Conservation (phyloP, 257 asterid genomes). For the Anisodus tanguticus region DNA sequence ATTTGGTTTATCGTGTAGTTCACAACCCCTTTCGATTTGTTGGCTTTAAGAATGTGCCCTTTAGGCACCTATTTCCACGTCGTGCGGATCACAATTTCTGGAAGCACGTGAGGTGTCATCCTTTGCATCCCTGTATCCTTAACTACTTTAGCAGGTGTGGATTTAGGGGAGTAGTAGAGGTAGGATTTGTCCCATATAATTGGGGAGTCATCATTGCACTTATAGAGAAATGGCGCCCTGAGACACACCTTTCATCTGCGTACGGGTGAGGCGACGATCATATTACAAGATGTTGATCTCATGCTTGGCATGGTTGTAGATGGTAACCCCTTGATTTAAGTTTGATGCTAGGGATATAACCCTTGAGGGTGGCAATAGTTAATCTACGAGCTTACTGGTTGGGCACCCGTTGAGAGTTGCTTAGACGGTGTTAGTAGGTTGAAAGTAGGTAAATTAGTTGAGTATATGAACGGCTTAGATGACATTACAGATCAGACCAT, state of each 20-base stretch:
- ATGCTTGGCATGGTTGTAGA: background rate
- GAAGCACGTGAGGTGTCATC: background rate
- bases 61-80: too few species aligned
- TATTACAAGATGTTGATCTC: background rate
- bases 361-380: background rate
- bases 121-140: background rate
- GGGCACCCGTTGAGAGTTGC: background rate
- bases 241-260: background rate
- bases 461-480: background rate
- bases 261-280: background rate
- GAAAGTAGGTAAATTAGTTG: background rate
- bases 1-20: too few species aligned
- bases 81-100: background rate
- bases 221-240: background rate
- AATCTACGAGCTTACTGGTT: background rate
- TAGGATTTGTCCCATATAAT: background rate
- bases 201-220: background rate
- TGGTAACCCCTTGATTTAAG: background rate
- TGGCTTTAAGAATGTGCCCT: too few species aligned
- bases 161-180: background rate
- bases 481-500: background rate
- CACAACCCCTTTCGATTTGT: too few species aligned
- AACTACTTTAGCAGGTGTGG: background rate
- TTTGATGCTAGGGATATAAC: background rate
- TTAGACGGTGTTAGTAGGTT: background rate